A percentile compares a stretch with the other conserved stretches of the same genome.
phyloP scores from a whole-genome alignment of 768 basidiomycete genomes.

The Russula earlei region DNA sequence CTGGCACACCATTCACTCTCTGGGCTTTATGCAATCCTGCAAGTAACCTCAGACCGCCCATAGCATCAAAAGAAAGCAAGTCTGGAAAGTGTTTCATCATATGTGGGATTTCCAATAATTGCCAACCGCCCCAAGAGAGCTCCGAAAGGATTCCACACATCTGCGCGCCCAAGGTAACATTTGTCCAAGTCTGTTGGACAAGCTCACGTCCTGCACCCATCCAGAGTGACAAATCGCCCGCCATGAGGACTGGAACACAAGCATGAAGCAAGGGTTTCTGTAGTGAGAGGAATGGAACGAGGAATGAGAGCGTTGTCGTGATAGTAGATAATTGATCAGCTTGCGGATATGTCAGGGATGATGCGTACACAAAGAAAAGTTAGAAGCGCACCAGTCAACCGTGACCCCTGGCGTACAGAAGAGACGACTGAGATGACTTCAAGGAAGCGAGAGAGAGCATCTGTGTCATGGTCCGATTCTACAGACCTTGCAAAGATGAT shows the following conservation, averaged over 20 bases:
- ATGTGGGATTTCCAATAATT: slow-evolving; percentile 50
- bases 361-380: not conserved
- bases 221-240: slow-evolving; percentile 36
- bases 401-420: slow-evolving; percentile 62
- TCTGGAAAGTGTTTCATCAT: slow-evolving; percentile 43
- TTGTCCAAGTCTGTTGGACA: slow-evolving; percentile 39
- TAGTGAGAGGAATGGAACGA: slow-evolving; percentile 25
- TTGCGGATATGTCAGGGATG: slow-evolving; percentile 17
- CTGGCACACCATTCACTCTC: slow-evolving; percentile 47
- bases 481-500: slow-evolving; percentile 10
- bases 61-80: slow-evolving; percentile 37
- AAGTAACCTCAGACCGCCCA: slow-evolving; percentile 38
- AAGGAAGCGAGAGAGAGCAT: slow-evolving; percentile 41
- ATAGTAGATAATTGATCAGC: slow-evolving; percentile 32
- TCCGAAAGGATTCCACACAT: slow-evolving; percentile 56
- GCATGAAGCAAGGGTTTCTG: slow-evolving; percentile 29
- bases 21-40: slow-evolving; percentile 39
- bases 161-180: slow-evolving; percentile 37
- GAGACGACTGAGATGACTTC: slow-evolving; percentile 48
- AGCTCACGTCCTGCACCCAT: slow-evolving; percentile 42
- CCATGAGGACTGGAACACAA: slow-evolving; percentile 29
- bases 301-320: slow-evolving; percentile 24
- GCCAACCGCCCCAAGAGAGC: slow-evolving; percentile 71
- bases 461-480: slow-evolving; percentile 22
- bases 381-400: slow-evolving; percentile 45